Base-by-base conservation (phyloP, 495 filamentous ascomycete species). In the Glutinoglossum americanum region DNA sequence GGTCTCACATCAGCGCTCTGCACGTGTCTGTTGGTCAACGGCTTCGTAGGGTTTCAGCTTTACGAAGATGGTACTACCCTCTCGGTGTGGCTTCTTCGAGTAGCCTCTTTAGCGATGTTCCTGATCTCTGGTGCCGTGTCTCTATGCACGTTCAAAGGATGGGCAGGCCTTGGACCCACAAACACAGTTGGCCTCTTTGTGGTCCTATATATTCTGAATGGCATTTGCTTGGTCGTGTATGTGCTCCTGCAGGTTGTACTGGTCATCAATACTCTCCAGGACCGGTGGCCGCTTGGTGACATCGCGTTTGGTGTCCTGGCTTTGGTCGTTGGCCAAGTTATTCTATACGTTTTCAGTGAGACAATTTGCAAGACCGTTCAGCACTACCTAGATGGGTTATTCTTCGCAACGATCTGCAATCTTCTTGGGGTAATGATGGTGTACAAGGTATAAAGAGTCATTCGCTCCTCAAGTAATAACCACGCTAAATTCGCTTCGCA, bases 341-440 rank as follows among this genome's bases (percentile, higher is more conserved):
- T 95, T 54, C 74, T 97, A 26, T 97, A 99, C 65, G 86, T 82
- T 35, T 85, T 94, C 67, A 87, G 88, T 71, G 78, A 82, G 56
- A 80, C 75, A 41, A 85, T 99, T 65, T 99, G 92, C 73, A 75
- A 84, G 35, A 77, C 76, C 27, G 83, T 87, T 45, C 84, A 88
- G 67, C 92, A 99, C 67, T 99, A 96, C 63, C 66, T 99, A 51
- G 92, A 99, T 65, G 92, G 90, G 0, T 71, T 97, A 37, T 94
- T 99, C 71, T 92, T 99, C 65, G 85, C 89, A 15, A 94, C 89
- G 0, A 82, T 89, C 61, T 90, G 86, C 72, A 97, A 99, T 65
- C 71, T 99, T 33, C 74, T 97, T 10, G 90, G 82, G 1, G 90
- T 97, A 55, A 99, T 99, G 92, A 99, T 99, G 92, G 83, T 97